Base-by-base conservation (phyloP, 768 basidiomycete genomes). In the Hygrophoropsis aurantiaca region DNA sequence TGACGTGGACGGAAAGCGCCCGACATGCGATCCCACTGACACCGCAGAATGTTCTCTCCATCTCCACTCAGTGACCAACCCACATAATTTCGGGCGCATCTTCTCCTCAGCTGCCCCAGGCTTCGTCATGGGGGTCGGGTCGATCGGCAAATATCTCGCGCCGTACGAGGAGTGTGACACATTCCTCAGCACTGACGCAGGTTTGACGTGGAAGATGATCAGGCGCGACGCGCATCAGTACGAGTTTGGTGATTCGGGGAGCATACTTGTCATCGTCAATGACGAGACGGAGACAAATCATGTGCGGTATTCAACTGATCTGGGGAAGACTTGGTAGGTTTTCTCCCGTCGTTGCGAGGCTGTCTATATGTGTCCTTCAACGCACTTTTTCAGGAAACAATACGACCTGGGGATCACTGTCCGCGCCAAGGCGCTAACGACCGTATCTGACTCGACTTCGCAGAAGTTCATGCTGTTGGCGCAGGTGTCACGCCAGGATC, bases 31-130 rank as follows among this genome's bases (percentile, higher is more conserved):
- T 54, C 53, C 78, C 1, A 60, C 66, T 3, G 77, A 90, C 51
- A 48, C 53, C 6, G 77, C 81, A 1, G 67, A 56, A 20, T 99
- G 95, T 65, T 84, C 90, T 0, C 74, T 98, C 0, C 94, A 99
- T 62, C 70, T 99, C 11, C 87, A 97, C 66, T 97, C 94, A 5
- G 92, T 98, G 19, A 94, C 94, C 0, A 74, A 80, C 7, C 86
- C 91, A 1, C 95, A 95, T 69, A 99, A 97, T 67, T 90, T 85
- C 58, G 95, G 97, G 0, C 85, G 90, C 15, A 78, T 97, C 24
- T 98, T 98, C 69, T 95, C 93, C 2, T 94, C 93, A 0, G 86
- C 91, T 5, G 95, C 94, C 0, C 95, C 95, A 0, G 95, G 97
- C 0, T 79, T 92, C 50, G 86, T 91, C 23, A 95, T 99, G 90